Evolutionary conservation across 768 basidiomycete genomes (phyloP), one percentile per base, ranked within the genome.

Genomic region (Pholiota molesta): DNA sequence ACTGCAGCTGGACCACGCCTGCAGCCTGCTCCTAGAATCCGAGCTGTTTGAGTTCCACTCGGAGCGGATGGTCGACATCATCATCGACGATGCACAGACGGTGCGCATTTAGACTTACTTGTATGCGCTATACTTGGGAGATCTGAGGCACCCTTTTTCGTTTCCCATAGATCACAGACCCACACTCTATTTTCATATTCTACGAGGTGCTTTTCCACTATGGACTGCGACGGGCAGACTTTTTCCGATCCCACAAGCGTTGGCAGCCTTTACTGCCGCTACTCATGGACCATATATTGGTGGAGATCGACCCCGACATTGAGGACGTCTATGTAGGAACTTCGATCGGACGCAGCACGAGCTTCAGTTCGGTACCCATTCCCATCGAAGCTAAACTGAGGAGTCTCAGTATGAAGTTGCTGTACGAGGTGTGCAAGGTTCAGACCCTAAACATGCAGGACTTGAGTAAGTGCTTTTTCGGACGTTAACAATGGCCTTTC

Each of bases 401-500:
- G 68, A 76, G 85, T 56, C 79, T 96, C 37, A 83, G 89, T 33
- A 83, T 94, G 16, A 81, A 83, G 60, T 72, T 97, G 37, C 78
- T 99, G 60, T 99, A 98, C 66, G 95, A 99, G 76, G 90, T 98
- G 7, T 96, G 94, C 73, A 81, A 94, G 55, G 90, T 97, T 55
- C 95, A 97, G 73, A 94, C 91, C 66, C 74, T 97, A 62, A 85
- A 87, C 8, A 73, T 84, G 17, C 82, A 83, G 52, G 96, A 97
- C 73, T 76, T 98, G n/a, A 80, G 94, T 94, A 69, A 65, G 91
- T 79, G 21, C 21, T 29, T 37, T 44, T 45, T 28, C n/a, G 35
- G 40, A 39, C 51, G 33, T 39, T 16, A 44, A 9, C 1, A 45
- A 39, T 28, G 37, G 26, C 45, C 42, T 47, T 66, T 5, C 62